phyloP scores from a whole-genome alignment of 2,329 filamentous ascomycete genomes.

The Pseudofabraea citricarpa region DNA sequence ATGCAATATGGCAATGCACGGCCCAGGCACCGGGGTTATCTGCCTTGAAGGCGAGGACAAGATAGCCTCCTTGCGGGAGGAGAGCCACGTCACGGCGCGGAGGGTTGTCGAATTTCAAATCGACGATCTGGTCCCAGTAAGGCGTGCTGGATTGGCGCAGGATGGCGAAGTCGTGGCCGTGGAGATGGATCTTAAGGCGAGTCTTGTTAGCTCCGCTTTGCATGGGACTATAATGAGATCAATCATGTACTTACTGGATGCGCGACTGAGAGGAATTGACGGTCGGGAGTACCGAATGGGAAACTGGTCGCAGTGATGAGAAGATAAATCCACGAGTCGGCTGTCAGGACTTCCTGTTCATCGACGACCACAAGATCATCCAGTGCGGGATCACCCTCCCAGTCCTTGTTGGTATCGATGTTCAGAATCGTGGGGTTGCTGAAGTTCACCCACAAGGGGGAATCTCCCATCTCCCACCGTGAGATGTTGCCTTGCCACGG shows the following conservation, averaged over 20 bases:
- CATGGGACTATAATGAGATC: background rate
- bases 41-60: slow-evolving; percentile 43
- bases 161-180: slow-evolving; percentile 41
- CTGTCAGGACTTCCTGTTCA: too few species aligned
- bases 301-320: background rate
- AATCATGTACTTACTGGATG: background rate
- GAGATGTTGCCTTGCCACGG: background rate
- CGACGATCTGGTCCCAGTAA: background rate
- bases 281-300: background rate
- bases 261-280: background rate
- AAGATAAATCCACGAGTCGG: background rate
- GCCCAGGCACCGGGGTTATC: slow-evolving; percentile 45
- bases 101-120: slow-evolving; percentile 32
- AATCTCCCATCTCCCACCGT: background rate
- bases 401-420: background rate
- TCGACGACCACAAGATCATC: background rate
- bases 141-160: slow-evolving; percentile 26
- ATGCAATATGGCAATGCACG: slow-evolving; percentile 44
- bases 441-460: background rate
- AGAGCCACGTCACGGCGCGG: slow-evolving; percentile 44
- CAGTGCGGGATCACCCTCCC: too few species aligned
- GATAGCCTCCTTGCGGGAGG: slow-evolving; percentile 28
- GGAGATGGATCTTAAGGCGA: slow-evolving; percentile 32
- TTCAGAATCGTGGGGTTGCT: background rate
- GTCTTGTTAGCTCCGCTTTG: background rate